phyloP scores from a whole-genome alignment of 1,139 yeast genomes.

The Arxiozyma telluris region DNA sequence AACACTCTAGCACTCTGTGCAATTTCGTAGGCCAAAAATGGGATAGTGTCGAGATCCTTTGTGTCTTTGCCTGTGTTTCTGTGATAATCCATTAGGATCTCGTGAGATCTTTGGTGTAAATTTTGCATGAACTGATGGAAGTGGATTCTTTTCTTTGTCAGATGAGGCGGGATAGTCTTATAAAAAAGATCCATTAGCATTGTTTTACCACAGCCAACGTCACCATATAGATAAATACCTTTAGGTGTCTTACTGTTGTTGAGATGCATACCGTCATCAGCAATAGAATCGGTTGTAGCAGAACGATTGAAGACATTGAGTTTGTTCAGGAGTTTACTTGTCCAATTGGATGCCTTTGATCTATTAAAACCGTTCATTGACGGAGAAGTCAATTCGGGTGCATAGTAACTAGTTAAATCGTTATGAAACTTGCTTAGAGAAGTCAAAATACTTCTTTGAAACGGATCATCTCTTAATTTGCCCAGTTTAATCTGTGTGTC shows the following conservation, averaged over 20 bases:
- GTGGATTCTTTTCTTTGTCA: constrained; percentile 74
- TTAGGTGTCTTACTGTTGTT: constrained; percentile 38
- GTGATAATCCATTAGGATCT: constrained; percentile 35
- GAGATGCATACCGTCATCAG: background rate
- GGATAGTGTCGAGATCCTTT: constrained; percentile 72
- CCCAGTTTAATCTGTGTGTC: constrained; percentile 46
- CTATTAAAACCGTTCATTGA: background rate
- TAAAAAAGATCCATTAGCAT: constrained; percentile 96
- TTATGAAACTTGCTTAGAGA: constrained; percentile 47
- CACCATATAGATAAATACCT: constrained; percentile 91
- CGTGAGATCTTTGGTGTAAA: constrained; percentile 79
- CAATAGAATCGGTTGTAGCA: background rate
- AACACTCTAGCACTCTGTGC: constrained; percentile 67
- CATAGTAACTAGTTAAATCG: constrained; percentile 40
- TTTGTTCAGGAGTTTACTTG: background rate
- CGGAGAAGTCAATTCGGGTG: constrained; percentile 40
- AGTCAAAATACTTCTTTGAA: constrained; percentile 53
- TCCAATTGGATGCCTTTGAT: background rate
- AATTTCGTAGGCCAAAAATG: constrained; percentile 74
- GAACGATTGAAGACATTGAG: background rate
- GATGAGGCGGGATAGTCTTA: constrained; percentile 64
- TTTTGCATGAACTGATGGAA: constrained; percentile 97
- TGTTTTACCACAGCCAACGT: constrained; percentile 97
- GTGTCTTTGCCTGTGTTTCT: constrained; percentile 33
- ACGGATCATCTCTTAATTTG: constrained; percentile 52